phyloP scores from a whole-genome alignment of 768 basidiomycete genomes.

The Jaapia argillacea region DNA sequence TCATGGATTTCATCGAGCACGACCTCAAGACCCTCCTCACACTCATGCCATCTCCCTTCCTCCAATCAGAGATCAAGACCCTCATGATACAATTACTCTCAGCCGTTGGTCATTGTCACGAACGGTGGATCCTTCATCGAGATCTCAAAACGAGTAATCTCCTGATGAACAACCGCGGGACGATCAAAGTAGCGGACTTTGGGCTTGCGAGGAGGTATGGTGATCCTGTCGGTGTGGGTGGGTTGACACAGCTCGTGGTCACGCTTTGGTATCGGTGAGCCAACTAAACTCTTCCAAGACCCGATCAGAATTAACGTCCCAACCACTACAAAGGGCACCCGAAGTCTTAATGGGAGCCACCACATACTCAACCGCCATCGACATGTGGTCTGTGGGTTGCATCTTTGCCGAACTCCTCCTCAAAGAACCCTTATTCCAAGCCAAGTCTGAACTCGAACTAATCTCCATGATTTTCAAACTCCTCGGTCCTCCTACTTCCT shows the following conservation, averaged over 20 bases:
- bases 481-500: constrained; percentile 83
- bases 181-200: constrained; percentile 98
- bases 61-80: constrained; percentile 98
- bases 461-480: constrained; percentile 92
- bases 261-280: constrained; percentile 96
- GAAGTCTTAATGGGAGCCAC: constrained; percentile 91
- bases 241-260: constrained; percentile 96
- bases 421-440: constrained; percentile 95
- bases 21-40: constrained; percentile 95
- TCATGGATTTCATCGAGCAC: constrained; percentile 99
- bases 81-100: constrained; percentile 88
- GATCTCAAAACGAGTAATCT: constrained; percentile 97
- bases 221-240: constrained; percentile 92
- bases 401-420: constrained; percentile 95
- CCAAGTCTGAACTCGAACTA: constrained; percentile 90
- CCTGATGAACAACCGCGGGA: constrained; percentile 98
- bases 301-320: not conserved
- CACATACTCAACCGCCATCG: constrained; percentile 90
- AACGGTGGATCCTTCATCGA: constrained; percentile 96
- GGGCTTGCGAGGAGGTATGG: constrained; percentile 93
- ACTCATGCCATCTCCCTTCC: constrained; percentile 91
- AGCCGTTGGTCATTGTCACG: constrained; percentile 88
- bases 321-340: constrained; percentile 53
- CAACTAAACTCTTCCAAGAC: not conserved
- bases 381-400: constrained; percentile 99